Percentiles rank a stretch among this genome's conserved stretches.
Evolutionary conservation across 73 alveolate genomes (phyloP).

Genomic region (Loxodes magnus): DNA sequence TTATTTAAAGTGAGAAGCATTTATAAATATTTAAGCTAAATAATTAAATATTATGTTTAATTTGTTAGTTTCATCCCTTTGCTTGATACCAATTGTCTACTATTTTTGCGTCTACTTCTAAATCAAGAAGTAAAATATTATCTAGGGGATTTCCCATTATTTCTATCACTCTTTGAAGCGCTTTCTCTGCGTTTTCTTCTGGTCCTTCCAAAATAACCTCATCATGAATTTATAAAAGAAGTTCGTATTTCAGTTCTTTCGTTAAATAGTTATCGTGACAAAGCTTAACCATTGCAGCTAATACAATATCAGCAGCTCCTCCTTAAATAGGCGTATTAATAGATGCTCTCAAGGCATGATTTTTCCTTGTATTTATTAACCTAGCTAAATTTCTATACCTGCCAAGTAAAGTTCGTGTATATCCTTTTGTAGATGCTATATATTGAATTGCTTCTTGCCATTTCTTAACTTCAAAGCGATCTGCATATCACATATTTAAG

Average conservation of each 20-base stretch:
- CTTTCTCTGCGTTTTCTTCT: constrained; percentile 50
- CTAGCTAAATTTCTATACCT: constrained; percentile 65
- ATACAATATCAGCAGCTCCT: constrained; percentile 94
- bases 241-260: too few relatives aligned
- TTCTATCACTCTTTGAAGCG: constrained; percentile 40
- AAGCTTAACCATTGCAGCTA: constrained; percentile 83
- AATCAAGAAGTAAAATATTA: constrained; percentile 24
- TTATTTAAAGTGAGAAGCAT: too few relatives aligned
- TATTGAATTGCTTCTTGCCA: constrained; percentile 57
- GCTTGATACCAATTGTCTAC: constrained; percentile 81
- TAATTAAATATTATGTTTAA: too few relatives aligned
- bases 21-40: too few relatives aligned
- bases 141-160: constrained; percentile 72
- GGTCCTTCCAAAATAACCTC: constrained; percentile 94
- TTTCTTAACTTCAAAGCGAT: constrained; percentile 64
- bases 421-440: constrained; percentile 38
- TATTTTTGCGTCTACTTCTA: constrained; percentile 79
- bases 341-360: constrained; percentile 69
- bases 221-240: constrained; percentile 91
- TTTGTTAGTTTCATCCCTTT: constrained; percentile 54
- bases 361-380: constrained; percentile 10
- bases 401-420: constrained; percentile 62
- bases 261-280: constrained; percentile 12
- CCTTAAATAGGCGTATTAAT: constrained; percentile 87
- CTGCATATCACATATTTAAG: constrained; percentile 75